These are phyloP conservation scores for Symbiotaphrina buchneri DNA, from an alignment of 495 filamentous ascomycete species.

Conservation along the genomic window DNA sequence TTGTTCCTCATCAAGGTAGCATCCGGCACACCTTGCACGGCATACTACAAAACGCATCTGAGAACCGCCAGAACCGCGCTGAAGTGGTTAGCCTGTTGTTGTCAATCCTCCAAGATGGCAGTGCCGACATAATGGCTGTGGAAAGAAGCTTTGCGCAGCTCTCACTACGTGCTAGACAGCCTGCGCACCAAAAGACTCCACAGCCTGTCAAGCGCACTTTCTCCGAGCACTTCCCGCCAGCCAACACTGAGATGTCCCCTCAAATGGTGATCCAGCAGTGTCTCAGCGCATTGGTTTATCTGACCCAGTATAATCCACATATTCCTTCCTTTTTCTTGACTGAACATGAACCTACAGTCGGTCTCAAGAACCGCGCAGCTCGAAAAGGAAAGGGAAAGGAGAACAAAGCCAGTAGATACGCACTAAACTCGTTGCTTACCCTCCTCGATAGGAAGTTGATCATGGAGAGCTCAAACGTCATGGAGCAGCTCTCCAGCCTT, in stretches of 20 bases:
- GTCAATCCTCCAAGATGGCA: constrained; percentile 92
- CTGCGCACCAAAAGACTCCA: constrained; percentile 54
- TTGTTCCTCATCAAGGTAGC: constrained; percentile 71
- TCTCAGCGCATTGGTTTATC: constrained; percentile 53
- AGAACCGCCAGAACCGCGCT: constrained; percentile 81
- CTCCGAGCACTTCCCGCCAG: constrained; percentile 25
- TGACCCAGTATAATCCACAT: constrained; percentile 63
- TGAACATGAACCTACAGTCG: constrained; percentile 61
- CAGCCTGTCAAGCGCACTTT: constrained; percentile 48
- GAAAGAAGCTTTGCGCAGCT: constrained; percentile 89
- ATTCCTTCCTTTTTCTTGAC: constrained; percentile 86
- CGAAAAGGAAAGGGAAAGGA: constrained; percentile 80
- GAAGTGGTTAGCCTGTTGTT: constrained; percentile 89
- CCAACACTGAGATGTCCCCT: constrained; percentile 61
- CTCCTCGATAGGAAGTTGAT: constrained; percentile 80
- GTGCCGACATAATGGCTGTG: constrained; percentile 74
- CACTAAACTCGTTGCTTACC: constrained; percentile 71
- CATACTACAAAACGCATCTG: constrained; percentile 70
- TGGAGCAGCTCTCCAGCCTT: constrained; percentile 77
- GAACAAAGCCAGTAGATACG: constrained; percentile 62
- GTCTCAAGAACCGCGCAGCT: constrained; percentile 50
- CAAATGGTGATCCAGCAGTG: constrained; percentile 93
- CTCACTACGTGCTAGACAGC: constrained; percentile 72
- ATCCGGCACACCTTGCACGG: constrained; percentile 60
- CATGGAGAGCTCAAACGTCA: constrained; percentile 84